Base-by-base conservation (phyloP, 306 rosid species). In the Sicyos edulis region DNA sequence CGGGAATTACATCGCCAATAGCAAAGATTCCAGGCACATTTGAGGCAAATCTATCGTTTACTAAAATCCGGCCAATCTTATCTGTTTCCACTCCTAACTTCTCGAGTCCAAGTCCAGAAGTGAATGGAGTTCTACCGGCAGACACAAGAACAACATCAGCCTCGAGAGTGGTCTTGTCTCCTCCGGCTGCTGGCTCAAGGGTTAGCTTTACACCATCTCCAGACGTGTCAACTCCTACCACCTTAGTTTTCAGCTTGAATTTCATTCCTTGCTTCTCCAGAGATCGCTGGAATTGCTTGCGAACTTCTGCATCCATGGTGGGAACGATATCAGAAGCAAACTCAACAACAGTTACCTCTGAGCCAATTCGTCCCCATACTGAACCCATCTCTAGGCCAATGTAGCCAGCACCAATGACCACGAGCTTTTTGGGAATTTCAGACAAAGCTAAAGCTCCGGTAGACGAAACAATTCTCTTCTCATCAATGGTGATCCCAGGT, bases 331-430 rank as follows among this genome's bases (percentile, higher is more conserved):
- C 97, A 0, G 95, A 19, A 14, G 91, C 99, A 80, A 87, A 95
- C 88, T 95, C 99, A 71, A 91, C 99, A 69, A 95, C 99, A 67
- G 86, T 87, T 78, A 95, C 76, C 88, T 91, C 88, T 1, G 97
- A 91, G 65, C 99, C 99, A 64, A 95, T 78, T 29, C 99, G 83
- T 55, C 96, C 92, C 99, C 99, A 95, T 3, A 95, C 99, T 0
- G 99, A 95, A 6, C 99, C 99, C 99, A 95, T 95, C 77, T 95
- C 99, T 21, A 95, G 90, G 22, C 99, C 99, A 65, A 95, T 95
- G 82, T 95, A 95, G 65, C 99, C 99, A 17, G 99, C 99, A 67
- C 99, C 97, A 44, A 95, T 82, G 78, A 95, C 99, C 65, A 91
- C 81, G 44, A 95, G 91, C 82, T 74, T 95, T 90, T 91, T 91